Percentiles rank a stretch among this genome's conserved stretches.
These are phyloP conservation scores for Acrocalymma vagum DNA, from an alignment of 2,329 filamentous ascomycete species.

Conservation along the genomic window DNA sequence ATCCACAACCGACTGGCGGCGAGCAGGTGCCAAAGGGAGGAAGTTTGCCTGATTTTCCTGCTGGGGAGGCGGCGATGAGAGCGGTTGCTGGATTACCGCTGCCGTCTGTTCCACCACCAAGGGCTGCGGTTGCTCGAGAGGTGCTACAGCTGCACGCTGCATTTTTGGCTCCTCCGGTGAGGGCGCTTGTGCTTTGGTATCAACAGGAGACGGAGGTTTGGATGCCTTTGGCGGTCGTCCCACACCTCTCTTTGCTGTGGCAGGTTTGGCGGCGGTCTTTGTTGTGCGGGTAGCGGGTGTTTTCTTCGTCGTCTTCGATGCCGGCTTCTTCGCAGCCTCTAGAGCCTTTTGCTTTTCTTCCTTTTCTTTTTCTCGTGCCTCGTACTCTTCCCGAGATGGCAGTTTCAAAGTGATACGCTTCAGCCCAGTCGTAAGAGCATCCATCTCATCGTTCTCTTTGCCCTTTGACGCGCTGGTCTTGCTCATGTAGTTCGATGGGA, in stretches of 20 bases:
- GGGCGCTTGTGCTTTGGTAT: constrained; percentile 48
- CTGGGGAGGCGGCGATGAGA: background rate
- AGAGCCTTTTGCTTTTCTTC: constrained; percentile 50
- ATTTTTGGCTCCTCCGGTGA: constrained; percentile 34
- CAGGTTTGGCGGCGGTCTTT: constrained; percentile 20
- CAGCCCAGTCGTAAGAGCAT: constrained; percentile 61
- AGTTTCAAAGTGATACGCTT: constrained; percentile 68
- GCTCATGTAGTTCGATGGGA: constrained; percentile 46
- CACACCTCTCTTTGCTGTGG: constrained; percentile 30
- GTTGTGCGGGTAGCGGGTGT: constrained; percentile 26
- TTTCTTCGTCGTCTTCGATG: constrained; percentile 31
- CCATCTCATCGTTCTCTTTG: constrained; percentile 51
- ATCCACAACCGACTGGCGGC: constrained; percentile 23
- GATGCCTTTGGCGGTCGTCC: constrained; percentile 34
- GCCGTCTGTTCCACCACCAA: constrained; percentile 19
- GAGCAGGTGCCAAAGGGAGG: constrained; percentile 9
- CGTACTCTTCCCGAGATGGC: constrained; percentile 65
- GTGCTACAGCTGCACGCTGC: constrained; percentile 25
- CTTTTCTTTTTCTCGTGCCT: constrained; percentile 58
- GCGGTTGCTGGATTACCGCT: constrained; percentile 13
- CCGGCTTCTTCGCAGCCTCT: constrained; percentile 42
- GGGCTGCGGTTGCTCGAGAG: constrained; percentile 41
- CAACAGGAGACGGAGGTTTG: constrained; percentile 42
- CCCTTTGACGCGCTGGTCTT: constrained; percentile 27
- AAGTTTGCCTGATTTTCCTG: background rate